phyloP scores from a whole-genome alignment of 257 asterid genomes.

The Fraxinus americana region DNA sequence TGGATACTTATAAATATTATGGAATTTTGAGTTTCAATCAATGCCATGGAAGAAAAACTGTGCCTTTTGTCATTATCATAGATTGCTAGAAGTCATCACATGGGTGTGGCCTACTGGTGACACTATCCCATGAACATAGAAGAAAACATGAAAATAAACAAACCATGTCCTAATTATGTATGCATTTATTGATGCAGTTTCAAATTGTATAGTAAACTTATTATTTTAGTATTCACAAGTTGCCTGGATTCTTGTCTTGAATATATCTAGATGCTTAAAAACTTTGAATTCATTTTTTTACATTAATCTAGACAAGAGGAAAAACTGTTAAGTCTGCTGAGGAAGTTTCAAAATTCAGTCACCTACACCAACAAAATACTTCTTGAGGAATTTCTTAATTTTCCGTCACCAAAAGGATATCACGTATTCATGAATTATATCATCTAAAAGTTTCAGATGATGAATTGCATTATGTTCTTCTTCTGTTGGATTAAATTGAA shows the following conservation, averaged over 20 bases:
- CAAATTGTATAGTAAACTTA: too few relatives aligned
- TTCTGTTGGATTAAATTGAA: too few relatives aligned
- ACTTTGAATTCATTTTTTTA: too few relatives aligned
- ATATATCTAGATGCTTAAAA: too few relatives aligned
- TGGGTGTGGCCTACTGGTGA: slow-evolving; percentile 53
- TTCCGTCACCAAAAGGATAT: too few relatives aligned
- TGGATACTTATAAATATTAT: slow-evolving; percentile 18
- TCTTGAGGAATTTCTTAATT: neutral
- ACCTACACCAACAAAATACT: neutral
- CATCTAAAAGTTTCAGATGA: neutral
- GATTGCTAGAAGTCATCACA: slow-evolving; percentile 36
- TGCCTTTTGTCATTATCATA: slow-evolving; percentile 56
- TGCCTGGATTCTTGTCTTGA: too few relatives aligned
- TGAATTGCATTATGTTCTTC: too few relatives aligned
- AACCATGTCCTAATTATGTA: neutral
- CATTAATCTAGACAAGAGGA: too few relatives aligned
- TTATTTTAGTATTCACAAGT: too few relatives aligned
- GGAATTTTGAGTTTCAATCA: slow-evolving; percentile 7
- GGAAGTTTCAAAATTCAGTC: too few relatives aligned
- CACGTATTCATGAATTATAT: neutral
- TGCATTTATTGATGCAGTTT: neutral
- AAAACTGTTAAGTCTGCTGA: too few relatives aligned
- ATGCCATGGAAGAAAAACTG: slow-evolving; percentile 23
- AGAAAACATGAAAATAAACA: too few relatives aligned
- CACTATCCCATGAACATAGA: slow-evolving; percentile 13